Evolutionary conservation across 768 basidiomycete species (phyloP).

Genomic region (Steccherinum ochraceum): DNA sequence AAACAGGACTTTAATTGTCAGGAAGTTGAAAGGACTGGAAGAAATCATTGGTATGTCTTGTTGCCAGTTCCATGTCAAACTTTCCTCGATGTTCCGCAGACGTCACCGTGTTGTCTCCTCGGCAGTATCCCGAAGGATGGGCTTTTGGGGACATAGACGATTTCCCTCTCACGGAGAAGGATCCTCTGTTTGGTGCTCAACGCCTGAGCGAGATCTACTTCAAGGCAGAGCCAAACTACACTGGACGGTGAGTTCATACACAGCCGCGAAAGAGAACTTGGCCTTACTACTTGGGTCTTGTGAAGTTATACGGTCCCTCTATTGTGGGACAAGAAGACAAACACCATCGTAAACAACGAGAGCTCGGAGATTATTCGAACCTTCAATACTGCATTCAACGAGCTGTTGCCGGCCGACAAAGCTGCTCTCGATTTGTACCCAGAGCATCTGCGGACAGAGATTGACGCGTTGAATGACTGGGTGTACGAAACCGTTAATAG

Average conservation of each 20-base stretch:
- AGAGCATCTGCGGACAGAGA: slow-evolving; percentile 57
- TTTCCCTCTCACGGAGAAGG: slow-evolving; percentile 66
- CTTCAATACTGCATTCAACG: slow-evolving; percentile 81
- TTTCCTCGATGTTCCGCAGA: slow-evolving; percentile 33
- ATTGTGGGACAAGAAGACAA: slow-evolving; percentile 86
- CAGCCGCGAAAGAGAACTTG: not conserved
- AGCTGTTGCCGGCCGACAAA: slow-evolving; percentile 57
- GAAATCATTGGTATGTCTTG: slow-evolving; percentile 60
- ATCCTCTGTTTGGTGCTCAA: slow-evolving; percentile 61
- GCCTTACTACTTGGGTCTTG: not conserved
- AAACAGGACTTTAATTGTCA: slow-evolving; percentile 77
- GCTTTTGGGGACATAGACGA: slow-evolving; percentile 66
- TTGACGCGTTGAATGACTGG: slow-evolving; percentile 83
- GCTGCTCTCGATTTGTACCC: slow-evolving; percentile 76
- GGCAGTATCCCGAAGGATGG: slow-evolving; percentile 84
- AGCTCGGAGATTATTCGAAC: slow-evolving; percentile 92
- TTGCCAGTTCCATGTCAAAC: not conserved
- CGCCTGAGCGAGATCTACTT: slow-evolving; percentile 86
- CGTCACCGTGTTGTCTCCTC: slow-evolving; percentile 77
- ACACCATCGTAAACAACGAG: slow-evolving; percentile 94
- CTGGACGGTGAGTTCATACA: slow-evolving; percentile 43
- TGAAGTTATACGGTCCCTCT: slow-evolving; percentile 77
- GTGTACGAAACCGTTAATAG: slow-evolving; percentile 83
- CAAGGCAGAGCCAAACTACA: slow-evolving; percentile 64
- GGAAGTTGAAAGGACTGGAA: slow-evolving; percentile 90